phyloP scores from a whole-genome alignment of 805 yeast species.

The Saccharomycopsis fermentans region DNA sequence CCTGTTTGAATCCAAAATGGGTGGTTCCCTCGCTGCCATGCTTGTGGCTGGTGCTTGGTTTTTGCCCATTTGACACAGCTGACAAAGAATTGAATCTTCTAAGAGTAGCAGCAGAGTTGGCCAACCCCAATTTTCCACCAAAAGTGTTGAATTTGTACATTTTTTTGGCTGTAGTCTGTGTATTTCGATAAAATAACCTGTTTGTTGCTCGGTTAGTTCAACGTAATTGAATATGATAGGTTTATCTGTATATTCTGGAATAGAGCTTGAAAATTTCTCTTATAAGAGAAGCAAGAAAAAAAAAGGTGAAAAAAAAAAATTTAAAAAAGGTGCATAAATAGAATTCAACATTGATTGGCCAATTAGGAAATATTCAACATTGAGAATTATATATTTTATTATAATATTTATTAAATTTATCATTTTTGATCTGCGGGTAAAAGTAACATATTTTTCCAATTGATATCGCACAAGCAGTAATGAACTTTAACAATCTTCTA shows the following conservation, averaged over 20 bases:
- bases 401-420: too few relatives aligned
- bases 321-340: not conserved
- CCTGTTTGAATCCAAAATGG: conserved; percentile 86
- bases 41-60: not conserved
- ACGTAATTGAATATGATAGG: too few relatives aligned
- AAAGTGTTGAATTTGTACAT: not conserved
- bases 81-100: not conserved
- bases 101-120: not conserved
- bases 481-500: conserved; percentile 42
- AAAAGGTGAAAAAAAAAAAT: not conserved
- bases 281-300: not conserved
- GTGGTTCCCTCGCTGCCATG: conserved; percentile 37
- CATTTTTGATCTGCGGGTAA: too few relatives aligned
- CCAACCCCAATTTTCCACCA: not conserved
- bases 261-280: not conserved
- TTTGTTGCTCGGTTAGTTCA: not conserved
- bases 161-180: not conserved
- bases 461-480: too few relatives aligned
- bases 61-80: not conserved
- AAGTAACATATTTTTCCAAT: too few relatives aligned
- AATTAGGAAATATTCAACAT: not conserved
- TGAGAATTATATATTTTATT: not conserved
- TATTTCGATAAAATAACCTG: not conserved
- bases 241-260: too few relatives aligned
- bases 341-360: conserved; percentile 1